Base-by-base conservation (phyloP, 2,329 filamentous ascomycete species). In the Cladosporium phlei region DNA sequence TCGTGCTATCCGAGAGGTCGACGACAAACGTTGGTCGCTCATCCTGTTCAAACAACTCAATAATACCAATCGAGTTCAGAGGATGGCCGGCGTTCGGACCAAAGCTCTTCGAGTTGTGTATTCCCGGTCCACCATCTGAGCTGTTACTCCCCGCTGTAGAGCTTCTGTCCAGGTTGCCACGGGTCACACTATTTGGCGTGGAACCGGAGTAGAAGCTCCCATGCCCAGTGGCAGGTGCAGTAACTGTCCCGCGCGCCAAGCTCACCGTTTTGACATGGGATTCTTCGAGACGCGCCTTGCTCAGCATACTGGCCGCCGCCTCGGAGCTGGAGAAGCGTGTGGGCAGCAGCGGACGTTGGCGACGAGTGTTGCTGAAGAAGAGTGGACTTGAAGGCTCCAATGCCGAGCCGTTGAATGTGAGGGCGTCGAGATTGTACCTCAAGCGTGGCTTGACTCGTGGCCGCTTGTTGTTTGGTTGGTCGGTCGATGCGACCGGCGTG, bases 41-140 rank as follows among this genome's bases (percentile, higher is more conserved):
- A 61, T 93, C 87, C 54, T 85, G 78, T 59, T 91, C 86, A 30
- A 93, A 66, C 29, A 91, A 69, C 62, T 91, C 87, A 16, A 83
- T 67, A 8, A 88, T 75, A 19, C 84, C 82, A 42, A 89, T 72
- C 20, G 77, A 76, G 32, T 78, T 78, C 4, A 90, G 70, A 80
- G 68, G 42, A 74, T 34, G 79, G 53, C 4, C 73, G 28, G 25
- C 27, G 71, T 2, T 78, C 7, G 24, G 12, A 11, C 32, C 42
- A 32, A 27, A 32, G 3, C 70, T 64, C 45, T 71, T 27, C 22
- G 22, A 10, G 19, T 10, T 8, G 14, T 45, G 19, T n/a, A n/a
- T n/a, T n/a, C n/a, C n/a, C 19, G 38, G 17, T 11, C 19, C 28
- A 12, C 27, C 35, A 12, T 59, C 59, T 5, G 60, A 56, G 39